Base-by-base conservation (phyloP, 192 early-diverging fungal species). In the Podila epigama region DNA sequence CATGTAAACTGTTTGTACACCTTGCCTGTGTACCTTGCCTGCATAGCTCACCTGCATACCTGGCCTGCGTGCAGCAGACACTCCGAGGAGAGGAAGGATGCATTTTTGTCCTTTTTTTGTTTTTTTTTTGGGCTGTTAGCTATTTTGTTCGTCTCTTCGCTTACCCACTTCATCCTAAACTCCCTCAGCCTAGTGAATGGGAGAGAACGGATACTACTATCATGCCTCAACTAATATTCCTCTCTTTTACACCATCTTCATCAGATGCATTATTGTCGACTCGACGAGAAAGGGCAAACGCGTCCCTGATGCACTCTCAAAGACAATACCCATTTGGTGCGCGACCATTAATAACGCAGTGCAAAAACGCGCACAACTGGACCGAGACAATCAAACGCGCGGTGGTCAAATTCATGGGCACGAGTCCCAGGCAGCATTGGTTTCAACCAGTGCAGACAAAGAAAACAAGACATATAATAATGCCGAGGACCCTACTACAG, bases 311-410 rank as follows among this genome's bases (percentile, higher is more conserved):
- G 84, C 90, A 9, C 70, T 96, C 25, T 85, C 92, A 18, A 93
- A 94, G 52, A 97, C 96, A 0, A 87, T 97, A 5, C 94, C 94
- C 3, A 93, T 97, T 4, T 97, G 96, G 96, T 96, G 94, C 61
- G 80, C 83, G 7, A 89, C 90, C 4, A 83, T 95, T 56, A 97
- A 95, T 64, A 68, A 63, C 25, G 85, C 87, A 1, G 71, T 89
- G 2, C 48, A 36, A 10, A 54, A 61, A 51, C 70, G 68, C 39
- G 34, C 53, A 27, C 51, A 78, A 36, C 41, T 48, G 55, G 34
- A 67, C 25, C 66, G 39, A 1, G 22, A 15, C 7, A 51, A 18
- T 7, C 28, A 31, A 15, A 29, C 28, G 15, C 12, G 48, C 9
- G 2, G 22, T 7, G 20, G 55, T 18, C 44, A 58, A 3, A 35